These are phyloP conservation scores for Leucocoprinus birnbaumii DNA, from an alignment of 768 basidiomycete species.

Conservation along the genomic window DNA sequence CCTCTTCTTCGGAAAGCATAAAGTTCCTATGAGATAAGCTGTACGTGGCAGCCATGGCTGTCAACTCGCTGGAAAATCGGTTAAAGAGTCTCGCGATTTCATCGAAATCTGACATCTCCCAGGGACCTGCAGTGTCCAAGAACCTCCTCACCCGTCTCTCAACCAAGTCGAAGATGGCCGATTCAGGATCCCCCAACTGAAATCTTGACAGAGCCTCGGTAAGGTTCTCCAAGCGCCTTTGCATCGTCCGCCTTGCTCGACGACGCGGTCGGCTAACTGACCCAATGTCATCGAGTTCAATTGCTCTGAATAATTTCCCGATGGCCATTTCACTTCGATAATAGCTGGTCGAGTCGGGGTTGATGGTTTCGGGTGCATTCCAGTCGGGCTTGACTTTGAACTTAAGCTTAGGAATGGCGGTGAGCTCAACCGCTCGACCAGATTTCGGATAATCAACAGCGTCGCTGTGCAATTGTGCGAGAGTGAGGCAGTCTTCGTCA, in stretches of 20 bases:
- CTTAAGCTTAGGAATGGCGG: conserved; percentile 41
- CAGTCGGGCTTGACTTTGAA: conserved; percentile 50
- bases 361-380: conserved; percentile 59
- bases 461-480: conserved; percentile 57
- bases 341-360: conserved; percentile 30
- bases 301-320: conserved; percentile 58
- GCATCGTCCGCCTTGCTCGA: conserved; percentile 7
- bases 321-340: conserved; percentile 56
- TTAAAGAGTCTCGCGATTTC: conserved; percentile 32
- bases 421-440: conserved; percentile 39
- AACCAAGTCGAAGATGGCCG: conserved; percentile 8
- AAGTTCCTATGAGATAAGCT: conserved; percentile 41
- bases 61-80: conserved; percentile 44
- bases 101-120: conserved; percentile 18
- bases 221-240: conserved; percentile 7
- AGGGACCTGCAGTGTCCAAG: conserved; percentile 23
- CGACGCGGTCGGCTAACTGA: neutral
- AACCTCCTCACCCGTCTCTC: conserved; percentile 28
- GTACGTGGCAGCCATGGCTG: conserved; percentile 42
- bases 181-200: neutral
- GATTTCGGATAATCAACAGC: conserved; percentile 71
- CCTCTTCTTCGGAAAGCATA: conserved; percentile 60
- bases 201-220: conserved; percentile 2
- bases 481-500: conserved; percentile 46
- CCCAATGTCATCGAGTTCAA: conserved; percentile 40